Conservation (phyloP, 768 basidiomycete genomes). For the Cubamyces lactineus region DNA sequence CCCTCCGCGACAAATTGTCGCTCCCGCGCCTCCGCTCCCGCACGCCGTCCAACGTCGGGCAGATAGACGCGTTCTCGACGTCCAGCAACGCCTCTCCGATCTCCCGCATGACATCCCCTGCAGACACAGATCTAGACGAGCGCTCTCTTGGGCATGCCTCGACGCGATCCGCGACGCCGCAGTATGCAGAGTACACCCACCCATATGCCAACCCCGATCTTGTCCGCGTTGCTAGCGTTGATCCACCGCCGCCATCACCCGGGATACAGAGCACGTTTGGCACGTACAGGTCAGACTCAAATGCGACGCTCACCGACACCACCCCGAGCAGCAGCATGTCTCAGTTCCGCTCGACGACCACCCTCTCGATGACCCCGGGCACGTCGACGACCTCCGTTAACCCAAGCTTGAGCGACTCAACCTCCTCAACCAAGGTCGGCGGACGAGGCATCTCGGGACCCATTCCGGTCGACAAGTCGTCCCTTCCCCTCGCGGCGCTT, state of each 20-base stretch:
- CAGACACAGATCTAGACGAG: conserved; percentile 12
- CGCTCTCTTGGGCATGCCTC: conserved; percentile 21
- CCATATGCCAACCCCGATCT: conserved; percentile 85
- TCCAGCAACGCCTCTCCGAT: conserved; percentile 18
- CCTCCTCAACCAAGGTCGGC: conserved; percentile 12
- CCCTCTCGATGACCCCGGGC: conserved; percentile 33
- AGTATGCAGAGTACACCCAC: conserved; percentile 49
- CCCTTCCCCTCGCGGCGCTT: conserved; percentile 16
- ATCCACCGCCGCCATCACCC: conserved; percentile 31
- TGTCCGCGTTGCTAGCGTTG: conserved; percentile 31
- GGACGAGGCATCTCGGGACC: conserved; percentile 31
- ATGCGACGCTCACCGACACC: conserved; percentile 52
- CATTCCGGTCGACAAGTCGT: conserved; percentile 27
- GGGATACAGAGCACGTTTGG: conserved; percentile 30
- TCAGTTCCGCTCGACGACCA: conserved; percentile 32
- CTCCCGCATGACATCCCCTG: conserved; percentile 16
- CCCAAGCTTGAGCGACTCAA: conserved; percentile 18
- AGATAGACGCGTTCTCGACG: conserved; percentile 11
- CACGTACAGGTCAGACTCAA: conserved; percentile 53
- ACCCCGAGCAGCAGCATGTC: conserved; percentile 36
- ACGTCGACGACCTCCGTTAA: conserved; percentile 32
- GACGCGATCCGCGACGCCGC: conserved; percentile 40
- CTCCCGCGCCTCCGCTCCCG: conserved; percentile 43
- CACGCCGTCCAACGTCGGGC: conserved; percentile 32
- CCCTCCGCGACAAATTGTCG: conserved; percentile 48